phyloP scores from a whole-genome alignment of 192 early-diverging fungal species.

The Coemansia sp. region DNA sequence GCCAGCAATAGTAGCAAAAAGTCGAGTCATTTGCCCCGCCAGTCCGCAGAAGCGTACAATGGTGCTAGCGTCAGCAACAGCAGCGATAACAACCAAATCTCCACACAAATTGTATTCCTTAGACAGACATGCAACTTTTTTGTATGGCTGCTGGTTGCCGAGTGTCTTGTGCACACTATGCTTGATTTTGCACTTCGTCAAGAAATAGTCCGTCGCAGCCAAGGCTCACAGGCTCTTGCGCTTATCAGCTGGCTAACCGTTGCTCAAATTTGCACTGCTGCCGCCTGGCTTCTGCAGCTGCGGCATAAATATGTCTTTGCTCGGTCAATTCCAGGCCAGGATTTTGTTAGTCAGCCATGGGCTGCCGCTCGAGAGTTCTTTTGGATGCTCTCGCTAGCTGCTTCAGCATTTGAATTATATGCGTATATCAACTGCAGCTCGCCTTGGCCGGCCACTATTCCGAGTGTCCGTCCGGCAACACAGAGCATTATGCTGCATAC shows the following conservation, averaged over 20 bases:
- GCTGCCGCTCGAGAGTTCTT: constrained; percentile 29
- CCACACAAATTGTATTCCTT: constrained; percentile 11
- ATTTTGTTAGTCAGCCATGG: constrained; percentile 11
- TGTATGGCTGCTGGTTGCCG: constrained; percentile 26
- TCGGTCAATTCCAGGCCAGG: neutral
- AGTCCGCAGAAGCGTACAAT: neutral
- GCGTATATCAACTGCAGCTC: constrained; percentile 39
- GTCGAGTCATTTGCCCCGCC: no score
- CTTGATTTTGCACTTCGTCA: constrained; percentile 43
- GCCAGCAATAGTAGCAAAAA: constrained; percentile 8
- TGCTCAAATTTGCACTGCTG: constrained; percentile 37
- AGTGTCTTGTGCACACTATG: constrained; percentile 46
- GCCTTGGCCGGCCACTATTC: constrained; percentile 3
- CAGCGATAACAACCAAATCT: constrained; percentile 3
- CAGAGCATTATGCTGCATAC: constrained; percentile 37
- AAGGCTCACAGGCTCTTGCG: constrained; percentile 13
- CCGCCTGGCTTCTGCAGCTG: constrained; percentile 35
- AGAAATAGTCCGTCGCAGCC: constrained; percentile 23
- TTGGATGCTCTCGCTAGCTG: constrained; percentile 40
- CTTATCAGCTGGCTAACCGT: constrained; percentile 29
- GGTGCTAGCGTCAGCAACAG: neutral
- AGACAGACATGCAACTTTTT: constrained; percentile 32
- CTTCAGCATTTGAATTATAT: constrained; percentile 36
- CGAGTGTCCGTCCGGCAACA: constrained; percentile 16
- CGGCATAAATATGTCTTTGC: constrained; percentile 4